Evolutionary conservation across 805 yeast genomes (phyloP).

Genomic region (Candida caryicola): DNA sequence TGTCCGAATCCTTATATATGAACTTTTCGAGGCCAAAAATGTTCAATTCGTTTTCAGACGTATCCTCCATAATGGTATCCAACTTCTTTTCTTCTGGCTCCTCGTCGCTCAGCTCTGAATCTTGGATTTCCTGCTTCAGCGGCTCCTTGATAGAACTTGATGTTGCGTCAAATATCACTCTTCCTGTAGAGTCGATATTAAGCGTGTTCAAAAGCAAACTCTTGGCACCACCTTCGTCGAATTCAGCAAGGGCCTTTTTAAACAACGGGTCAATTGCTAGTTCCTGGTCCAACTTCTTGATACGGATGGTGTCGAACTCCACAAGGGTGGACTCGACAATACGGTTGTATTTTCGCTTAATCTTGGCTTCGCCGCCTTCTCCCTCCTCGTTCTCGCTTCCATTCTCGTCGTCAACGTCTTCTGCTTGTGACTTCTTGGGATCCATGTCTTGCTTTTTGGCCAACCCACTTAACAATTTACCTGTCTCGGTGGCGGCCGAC

Average conservation of each 20-base stretch:
- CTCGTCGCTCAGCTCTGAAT: slow-evolving; percentile 15
- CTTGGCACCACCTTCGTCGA: slow-evolving; percentile 82
- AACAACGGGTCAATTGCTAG: slow-evolving; percentile 70
- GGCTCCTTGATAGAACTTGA: slow-evolving; percentile 25
- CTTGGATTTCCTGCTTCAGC: slow-evolving; percentile 8
- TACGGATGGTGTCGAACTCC: slow-evolving; percentile 47
- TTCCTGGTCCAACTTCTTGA: slow-evolving; percentile 62
- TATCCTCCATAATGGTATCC: slow-evolving; percentile 15
- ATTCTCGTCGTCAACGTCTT: slow-evolving; percentile 5
- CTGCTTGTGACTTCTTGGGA: slow-evolving; percentile 4
- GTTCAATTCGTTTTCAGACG: slow-evolving; percentile 13
- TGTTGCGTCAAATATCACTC: slow-evolving; percentile 67
- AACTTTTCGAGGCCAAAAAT: slow-evolving; percentile 16
- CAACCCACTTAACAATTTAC: slow-evolving; percentile 30
- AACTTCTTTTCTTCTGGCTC: slow-evolving; percentile 8
- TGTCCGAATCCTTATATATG: slow-evolving; percentile 19
- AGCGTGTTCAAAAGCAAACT: slow-evolving; percentile 63
- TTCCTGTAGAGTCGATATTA: slow-evolving; percentile 47
- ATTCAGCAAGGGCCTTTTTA: slow-evolving; percentile 70
- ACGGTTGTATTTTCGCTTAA: slow-evolving; percentile 29
- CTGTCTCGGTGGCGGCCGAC: slow-evolving; percentile 36
- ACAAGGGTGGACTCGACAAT: slow-evolving; percentile 46
- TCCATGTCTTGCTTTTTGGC: slow-evolving; percentile 15
- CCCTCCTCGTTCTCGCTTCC: slow-evolving; percentile 17
- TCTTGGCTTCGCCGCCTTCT: slow-evolving; percentile 19